Evolutionary conservation across 345 rosid species (phyloP).

Genomic region (Tarenaya hassleriana): DNA sequence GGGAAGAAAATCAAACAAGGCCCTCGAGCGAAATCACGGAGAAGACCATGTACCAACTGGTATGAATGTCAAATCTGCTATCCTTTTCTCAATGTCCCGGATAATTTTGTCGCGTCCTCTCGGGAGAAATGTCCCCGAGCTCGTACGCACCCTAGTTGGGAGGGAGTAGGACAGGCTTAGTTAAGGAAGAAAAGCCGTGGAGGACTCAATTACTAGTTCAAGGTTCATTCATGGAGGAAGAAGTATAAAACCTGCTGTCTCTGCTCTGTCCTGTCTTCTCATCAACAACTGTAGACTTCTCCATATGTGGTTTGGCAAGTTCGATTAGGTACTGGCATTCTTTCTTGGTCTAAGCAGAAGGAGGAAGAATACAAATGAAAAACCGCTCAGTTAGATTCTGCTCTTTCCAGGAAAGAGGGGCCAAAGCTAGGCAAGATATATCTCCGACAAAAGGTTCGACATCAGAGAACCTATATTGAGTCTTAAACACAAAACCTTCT

Average conservation of each 20-base stretch:
- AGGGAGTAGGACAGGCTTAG: conserved; percentile 11
- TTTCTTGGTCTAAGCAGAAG: conserved; percentile 49
- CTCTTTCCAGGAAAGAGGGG: not conserved
- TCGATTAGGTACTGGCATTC: conserved; percentile 76
- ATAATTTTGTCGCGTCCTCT: conserved; percentile 77
- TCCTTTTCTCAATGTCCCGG: conserved; percentile 74
- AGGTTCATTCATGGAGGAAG: not conserved
- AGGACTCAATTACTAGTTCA: not conserved
- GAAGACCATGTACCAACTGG: conserved; percentile 57
- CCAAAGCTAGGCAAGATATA: too few species aligned
- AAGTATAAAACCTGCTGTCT: conserved; percentile 64
- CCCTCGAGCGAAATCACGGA: not conserved
- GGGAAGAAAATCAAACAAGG: not conserved
- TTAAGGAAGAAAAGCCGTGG: conserved; percentile 4
- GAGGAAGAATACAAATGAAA: not conserved
- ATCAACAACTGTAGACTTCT: conserved; percentile 83
- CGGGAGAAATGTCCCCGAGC: conserved; percentile 73
- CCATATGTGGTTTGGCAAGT: conserved; percentile 77
- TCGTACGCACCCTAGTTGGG: conserved; percentile 68
- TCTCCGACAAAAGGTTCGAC: too few species aligned
- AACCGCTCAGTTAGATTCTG: not conserved
- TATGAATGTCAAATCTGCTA: conserved; percentile 80
- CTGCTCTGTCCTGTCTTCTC: conserved; percentile 73
- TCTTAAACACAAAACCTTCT: not conserved
- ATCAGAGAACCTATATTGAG: too few species aligned